A percentile compares a stretch with the other conserved stretches of the same genome.
Evolutionary conservation across 2,329 filamentous ascomycete species (phyloP).

Genomic region (Aspergillus costaricaensis): DNA sequence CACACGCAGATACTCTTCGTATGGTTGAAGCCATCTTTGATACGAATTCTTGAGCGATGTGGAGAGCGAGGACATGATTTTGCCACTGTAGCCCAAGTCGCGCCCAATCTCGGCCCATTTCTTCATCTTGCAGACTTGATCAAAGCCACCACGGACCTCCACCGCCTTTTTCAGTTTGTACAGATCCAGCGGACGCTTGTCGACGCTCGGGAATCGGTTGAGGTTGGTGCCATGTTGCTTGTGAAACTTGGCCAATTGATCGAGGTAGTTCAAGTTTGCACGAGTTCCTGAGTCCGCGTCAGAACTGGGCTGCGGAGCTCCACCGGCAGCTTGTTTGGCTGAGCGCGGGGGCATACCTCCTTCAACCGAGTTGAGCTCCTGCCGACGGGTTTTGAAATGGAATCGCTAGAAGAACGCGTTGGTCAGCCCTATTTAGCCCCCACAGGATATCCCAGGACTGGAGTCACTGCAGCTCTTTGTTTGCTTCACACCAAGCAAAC

Average conservation of each 20-base stretch:
- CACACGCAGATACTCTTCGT: conserved; percentile 87
- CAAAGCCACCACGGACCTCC: conserved; percentile 90
- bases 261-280: conserved; percentile 92
- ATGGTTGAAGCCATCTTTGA: conserved; percentile 93
- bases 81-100: conserved; percentile 95
- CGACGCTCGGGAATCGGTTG: conserved; percentile 91
- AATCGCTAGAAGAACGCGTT: conserved; percentile 67
- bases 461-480: not conserved
- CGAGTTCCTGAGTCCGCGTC: conserved; percentile 70
- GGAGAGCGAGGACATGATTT: conserved; percentile 98
- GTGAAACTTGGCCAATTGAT: conserved; percentile 93
- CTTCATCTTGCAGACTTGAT: conserved; percentile 94
- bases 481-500: not conserved
- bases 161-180: conserved; percentile 97
- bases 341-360: conserved; percentile 66
- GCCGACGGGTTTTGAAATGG: conserved; percentile 92
- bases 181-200: conserved; percentile 93
- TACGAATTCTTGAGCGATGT: conserved; percentile 98
- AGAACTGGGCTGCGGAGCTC: conserved; percentile 37
- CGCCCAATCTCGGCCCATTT: conserved; percentile 99
- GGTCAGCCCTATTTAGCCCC: conserved; percentile 29
- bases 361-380: conserved; percentile 97
- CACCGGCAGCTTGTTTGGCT: conserved; percentile 32
- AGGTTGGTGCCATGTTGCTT: conserved; percentile 94
- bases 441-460: not conserved